A percentile compares a stretch with the other conserved stretches of the same genome.
Conservation (phyloP, 2,329 filamentous ascomycete genomes). For the Curvularia lunata region DNA sequence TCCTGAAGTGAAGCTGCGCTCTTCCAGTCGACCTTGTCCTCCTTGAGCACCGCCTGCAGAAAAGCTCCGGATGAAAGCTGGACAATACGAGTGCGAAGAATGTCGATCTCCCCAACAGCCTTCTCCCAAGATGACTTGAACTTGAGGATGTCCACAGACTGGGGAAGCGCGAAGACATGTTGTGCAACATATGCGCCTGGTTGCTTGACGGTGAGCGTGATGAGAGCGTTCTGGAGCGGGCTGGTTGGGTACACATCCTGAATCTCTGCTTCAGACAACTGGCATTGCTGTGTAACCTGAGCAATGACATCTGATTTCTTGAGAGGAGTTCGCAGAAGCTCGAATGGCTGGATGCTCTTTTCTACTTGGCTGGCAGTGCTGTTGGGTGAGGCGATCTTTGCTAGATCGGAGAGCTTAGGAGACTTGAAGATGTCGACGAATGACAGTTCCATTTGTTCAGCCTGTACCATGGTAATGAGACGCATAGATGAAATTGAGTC, state of each 20-base stretch:
- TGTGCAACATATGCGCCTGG: slow-evolving; percentile 58
- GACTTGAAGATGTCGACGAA: slow-evolving; percentile 43
- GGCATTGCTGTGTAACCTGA: slow-evolving; percentile 36
- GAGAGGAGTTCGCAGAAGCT: slow-evolving; percentile 23
- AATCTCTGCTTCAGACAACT: slow-evolving; percentile 29
- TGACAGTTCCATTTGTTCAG: slow-evolving; percentile 35
- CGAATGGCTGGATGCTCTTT: slow-evolving; percentile 31
- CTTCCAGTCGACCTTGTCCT: slow-evolving; percentile 39
- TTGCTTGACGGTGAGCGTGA: slow-evolving; percentile 57
- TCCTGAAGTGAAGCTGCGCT: slow-evolving; percentile 27
- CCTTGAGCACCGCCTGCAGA: slow-evolving; percentile 37
- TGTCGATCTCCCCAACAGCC: slow-evolving; percentile 53
- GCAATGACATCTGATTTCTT: slow-evolving; percentile 22
- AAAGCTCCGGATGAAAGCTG: slow-evolving; percentile 37
- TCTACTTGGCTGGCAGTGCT: slow-evolving; percentile 10
- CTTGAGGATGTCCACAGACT: slow-evolving; percentile 48
- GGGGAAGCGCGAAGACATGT: slow-evolving; percentile 51
- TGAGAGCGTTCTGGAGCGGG: slow-evolving; percentile 54
- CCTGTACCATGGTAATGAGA: slow-evolving; percentile 38
- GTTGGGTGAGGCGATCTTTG: slow-evolving; percentile 26
- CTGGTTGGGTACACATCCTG: slow-evolving; percentile 53
- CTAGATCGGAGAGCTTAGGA: slow-evolving; percentile 42
- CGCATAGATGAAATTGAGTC: slow-evolving; percentile 43
- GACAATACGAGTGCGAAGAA: slow-evolving; percentile 55
- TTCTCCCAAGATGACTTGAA: slow-evolving; percentile 58